Conservation (phyloP, 192 early-diverging fungal genomes). For the Coemansia sp. region DNA sequence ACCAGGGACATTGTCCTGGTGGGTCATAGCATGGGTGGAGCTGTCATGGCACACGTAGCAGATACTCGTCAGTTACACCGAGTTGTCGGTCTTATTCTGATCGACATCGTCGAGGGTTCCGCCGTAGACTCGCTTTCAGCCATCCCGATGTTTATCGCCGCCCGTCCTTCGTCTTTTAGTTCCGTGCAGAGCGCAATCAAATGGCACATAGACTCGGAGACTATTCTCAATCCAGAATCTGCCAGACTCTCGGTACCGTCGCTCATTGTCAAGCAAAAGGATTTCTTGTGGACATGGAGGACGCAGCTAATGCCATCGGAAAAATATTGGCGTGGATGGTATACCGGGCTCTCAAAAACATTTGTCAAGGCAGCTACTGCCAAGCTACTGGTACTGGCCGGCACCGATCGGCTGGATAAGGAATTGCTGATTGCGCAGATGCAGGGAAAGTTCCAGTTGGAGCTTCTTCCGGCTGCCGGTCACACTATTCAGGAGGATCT, state of each 20-base stretch:
- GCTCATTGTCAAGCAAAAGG: conserved; percentile 47
- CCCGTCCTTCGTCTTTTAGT: conserved; percentile 30
- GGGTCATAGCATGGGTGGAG: conserved; percentile 86
- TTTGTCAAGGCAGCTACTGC: conserved; percentile 64
- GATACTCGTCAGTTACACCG: conserved; percentile 52
- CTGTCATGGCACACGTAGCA: conserved; percentile 68
- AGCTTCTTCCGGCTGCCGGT: conserved; percentile 66
- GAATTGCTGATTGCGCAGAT: conserved; percentile 76
- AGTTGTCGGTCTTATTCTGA: conserved; percentile 63
- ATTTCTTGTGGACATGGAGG: conserved; percentile 60
- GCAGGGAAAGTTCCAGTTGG: conserved; percentile 81
- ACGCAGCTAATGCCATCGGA: conserved; percentile 64
- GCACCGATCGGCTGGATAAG: conserved; percentile 75
- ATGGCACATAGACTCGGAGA: conserved; percentile 60
- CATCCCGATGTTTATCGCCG: conserved; percentile 41
- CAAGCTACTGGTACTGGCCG: conserved; percentile 69
- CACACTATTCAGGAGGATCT: conserved; percentile 75
- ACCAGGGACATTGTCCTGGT: conserved; percentile 63
- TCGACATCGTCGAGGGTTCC: conserved; percentile 81
- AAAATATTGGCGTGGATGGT: conserved; percentile 66
- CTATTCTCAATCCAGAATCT: conserved; percentile 65
- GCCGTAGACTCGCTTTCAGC: conserved; percentile 51
- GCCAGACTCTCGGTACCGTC: conserved; percentile 73
- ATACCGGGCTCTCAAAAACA: conserved; percentile 65
- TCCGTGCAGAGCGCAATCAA: conserved; percentile 37